phyloP scores from a whole-genome alignment of 2,329 filamentous ascomycete species.

The Ophiostoma fasciatum region DNA sequence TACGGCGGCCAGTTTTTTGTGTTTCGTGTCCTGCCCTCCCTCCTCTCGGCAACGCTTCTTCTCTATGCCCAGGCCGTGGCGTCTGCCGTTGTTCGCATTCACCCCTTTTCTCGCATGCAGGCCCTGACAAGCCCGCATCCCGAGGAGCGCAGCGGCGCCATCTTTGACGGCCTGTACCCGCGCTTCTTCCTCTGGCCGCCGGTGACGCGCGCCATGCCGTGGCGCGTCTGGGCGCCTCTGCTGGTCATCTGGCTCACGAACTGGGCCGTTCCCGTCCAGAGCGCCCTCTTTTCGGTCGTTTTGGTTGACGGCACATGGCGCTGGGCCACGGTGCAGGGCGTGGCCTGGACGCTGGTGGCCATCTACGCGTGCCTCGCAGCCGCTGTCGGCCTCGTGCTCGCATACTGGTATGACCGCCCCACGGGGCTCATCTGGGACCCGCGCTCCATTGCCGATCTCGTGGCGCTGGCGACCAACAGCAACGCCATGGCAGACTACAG shows the following conservation, averaged over 20 bases:
- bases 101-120: constrained; percentile 68
- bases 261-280: constrained; percentile 69
- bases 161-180: constrained; percentile 56
- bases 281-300: constrained; percentile 56
- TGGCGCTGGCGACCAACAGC: constrained; percentile 63
- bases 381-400: constrained; percentile 40
- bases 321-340: constrained; percentile 65
- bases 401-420: constrained; percentile 48
- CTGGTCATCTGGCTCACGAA: constrained; percentile 62
- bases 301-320: constrained; percentile 45
- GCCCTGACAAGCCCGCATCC: constrained; percentile 33
- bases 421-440: constrained; percentile 81
- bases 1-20: constrained; percentile 68
- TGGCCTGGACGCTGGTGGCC: constrained; percentile 63
- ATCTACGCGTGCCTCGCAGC: constrained; percentile 55
- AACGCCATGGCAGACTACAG: constrained; percentile 63
- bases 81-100: constrained; percentile 56
- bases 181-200: constrained; percentile 50
- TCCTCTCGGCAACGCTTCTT: constrained; percentile 56
- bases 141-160: constrained; percentile 43
- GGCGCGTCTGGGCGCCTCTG: constrained; percentile 50
- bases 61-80: constrained; percentile 67
- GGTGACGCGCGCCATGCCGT: constrained; percentile 39
- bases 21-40: constrained; percentile 71
- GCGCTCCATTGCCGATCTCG: constrained; percentile 64